phyloP scores from a whole-genome alignment of 2,329 filamentous ascomycete genomes.

The Zymoseptoria ardabiliae region DNA sequence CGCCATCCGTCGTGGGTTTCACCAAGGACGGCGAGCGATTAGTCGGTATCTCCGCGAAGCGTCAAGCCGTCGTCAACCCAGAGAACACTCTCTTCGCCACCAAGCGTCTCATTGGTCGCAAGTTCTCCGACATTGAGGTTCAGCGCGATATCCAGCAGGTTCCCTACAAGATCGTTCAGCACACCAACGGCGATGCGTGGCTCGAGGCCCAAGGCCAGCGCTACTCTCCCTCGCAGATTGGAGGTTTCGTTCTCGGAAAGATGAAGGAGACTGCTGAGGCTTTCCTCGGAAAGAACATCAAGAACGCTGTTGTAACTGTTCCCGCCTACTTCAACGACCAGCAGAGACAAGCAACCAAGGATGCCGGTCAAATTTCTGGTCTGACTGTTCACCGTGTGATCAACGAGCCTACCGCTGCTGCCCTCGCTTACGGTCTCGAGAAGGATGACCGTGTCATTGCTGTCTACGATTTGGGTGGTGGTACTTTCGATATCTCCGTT shows the following conservation, averaged over 20 bases:
- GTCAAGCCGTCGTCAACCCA: conserved; percentile 95
- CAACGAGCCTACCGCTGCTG: conserved; percentile 94
- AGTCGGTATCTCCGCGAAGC: conserved; percentile 95
- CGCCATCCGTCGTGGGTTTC: conserved; percentile 91
- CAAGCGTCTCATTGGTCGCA: conserved; percentile 96
- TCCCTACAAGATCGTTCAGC: conserved; percentile 96
- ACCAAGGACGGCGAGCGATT: conserved; percentile 91
- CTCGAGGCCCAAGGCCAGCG: conserved; percentile 87
- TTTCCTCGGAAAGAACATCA: conserved; percentile 81
- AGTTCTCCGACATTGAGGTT: conserved; percentile 88
- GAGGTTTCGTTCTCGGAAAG: conserved; percentile 93
- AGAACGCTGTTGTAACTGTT: conserved; percentile 95
- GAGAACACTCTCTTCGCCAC: conserved; percentile 98
- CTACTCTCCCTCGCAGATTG: conserved; percentile 97
- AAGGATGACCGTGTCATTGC: conserved; percentile 90
- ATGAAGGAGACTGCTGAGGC: conserved; percentile 99
- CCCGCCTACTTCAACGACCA: conserved; percentile 99
- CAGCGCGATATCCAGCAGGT: conserved; percentile 97
- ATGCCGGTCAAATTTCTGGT: conserved; percentile 91
- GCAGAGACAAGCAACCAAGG: conserved; percentile 96
- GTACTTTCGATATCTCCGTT: conserved; percentile 98
- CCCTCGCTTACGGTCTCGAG: conserved; percentile 91
- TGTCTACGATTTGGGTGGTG: conserved; percentile 96
- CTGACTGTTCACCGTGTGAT: conserved; percentile 96
- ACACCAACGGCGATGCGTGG: conserved; percentile 95